These are phyloP conservation scores for Globisporangium cederbergense DNA, from an alignment of 352 stramenopile species.

Conservation along the genomic window DNA sequence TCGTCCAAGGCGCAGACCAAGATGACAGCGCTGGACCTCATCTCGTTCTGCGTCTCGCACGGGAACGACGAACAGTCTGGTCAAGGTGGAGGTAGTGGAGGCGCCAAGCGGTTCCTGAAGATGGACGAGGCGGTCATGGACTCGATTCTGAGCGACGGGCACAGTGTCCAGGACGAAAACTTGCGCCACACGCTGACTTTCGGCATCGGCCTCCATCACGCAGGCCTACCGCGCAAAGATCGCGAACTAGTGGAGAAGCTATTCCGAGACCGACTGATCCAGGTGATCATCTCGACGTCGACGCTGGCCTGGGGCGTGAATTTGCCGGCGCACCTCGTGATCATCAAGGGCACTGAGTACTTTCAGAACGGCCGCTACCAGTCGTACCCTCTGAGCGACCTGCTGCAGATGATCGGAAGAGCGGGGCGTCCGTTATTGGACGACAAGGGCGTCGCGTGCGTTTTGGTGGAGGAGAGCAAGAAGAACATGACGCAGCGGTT, in stretches of 20 bases:
- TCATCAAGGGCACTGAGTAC: slow-evolving; percentile 99
- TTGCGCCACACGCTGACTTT: slow-evolving; percentile 96
- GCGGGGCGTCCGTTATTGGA: slow-evolving; percentile 96
- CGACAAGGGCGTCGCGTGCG: slow-evolving; percentile 92
- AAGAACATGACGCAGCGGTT: slow-evolving; percentile 99
- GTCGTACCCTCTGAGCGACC: slow-evolving; percentile 97
- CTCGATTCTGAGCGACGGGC: slow-evolving; percentile 73
- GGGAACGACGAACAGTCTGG: slow-evolving; percentile 31
- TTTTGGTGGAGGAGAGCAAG: slow-evolving; percentile 97
- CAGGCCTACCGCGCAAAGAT: slow-evolving; percentile 84
- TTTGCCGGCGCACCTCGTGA: slow-evolving; percentile 96
- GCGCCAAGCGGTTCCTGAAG: slow-evolving; percentile 93
- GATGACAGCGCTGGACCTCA: slow-evolving; percentile 97
- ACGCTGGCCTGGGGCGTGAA: slow-evolving; percentile 96
- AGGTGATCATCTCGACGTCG: slow-evolving; percentile 92
- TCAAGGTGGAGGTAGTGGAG: slow-evolving; percentile 68
- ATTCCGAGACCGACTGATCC: slow-evolving; percentile 95
- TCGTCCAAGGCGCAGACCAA: slow-evolving; percentile 97
- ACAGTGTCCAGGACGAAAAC: slow-evolving; percentile 84
- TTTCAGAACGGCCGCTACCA: slow-evolving; percentile 94
- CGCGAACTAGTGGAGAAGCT: slow-evolving; percentile 96
- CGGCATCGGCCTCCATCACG: slow-evolving; percentile 98
- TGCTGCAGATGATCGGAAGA: slow-evolving; percentile 99
- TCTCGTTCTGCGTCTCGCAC: slow-evolving; percentile 87
- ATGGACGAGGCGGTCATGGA: slow-evolving; percentile 90